These are phyloP conservation scores for Chenopodium formosanum DNA, from an alignment of 148 eudicot genomes.

Conservation along the genomic window DNA sequence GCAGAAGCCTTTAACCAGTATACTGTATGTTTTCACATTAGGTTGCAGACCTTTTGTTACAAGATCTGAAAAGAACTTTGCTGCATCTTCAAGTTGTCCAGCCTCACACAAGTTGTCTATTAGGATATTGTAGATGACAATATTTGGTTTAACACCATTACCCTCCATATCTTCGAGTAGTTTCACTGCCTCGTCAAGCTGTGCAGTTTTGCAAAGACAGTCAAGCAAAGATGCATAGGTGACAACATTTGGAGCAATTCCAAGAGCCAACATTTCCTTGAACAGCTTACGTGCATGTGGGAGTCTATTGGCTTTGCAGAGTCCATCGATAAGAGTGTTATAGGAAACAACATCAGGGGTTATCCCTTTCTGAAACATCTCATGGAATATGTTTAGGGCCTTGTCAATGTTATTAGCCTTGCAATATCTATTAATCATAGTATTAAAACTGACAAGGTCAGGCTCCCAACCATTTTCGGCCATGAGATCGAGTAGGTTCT, in stretches of 20 bases:
- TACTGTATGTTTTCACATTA: background rate
- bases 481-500: no score
- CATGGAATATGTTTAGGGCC: no score
- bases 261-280: background rate
- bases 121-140: background rate
- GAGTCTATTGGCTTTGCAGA: no score
- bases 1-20: background rate
- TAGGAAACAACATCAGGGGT: no score
- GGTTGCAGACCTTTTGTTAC: background rate
- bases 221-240: background rate
- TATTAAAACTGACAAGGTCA: no score
- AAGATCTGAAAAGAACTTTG: background rate
- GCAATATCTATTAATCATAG: no score
- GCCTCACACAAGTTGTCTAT: background rate
- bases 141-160: background rate
- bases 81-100: background rate
- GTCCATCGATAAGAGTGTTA: no score
- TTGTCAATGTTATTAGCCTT: no score
- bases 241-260: background rate
- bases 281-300: no score
- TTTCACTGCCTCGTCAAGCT: background rate
- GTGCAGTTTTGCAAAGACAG: background rate
- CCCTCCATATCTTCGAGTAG: background rate
- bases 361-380: no score
- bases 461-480: no score